Evolutionary conservation across 2,329 filamentous ascomycete species (phyloP).

Genomic region (Achaetomium macrosporum): DNA sequence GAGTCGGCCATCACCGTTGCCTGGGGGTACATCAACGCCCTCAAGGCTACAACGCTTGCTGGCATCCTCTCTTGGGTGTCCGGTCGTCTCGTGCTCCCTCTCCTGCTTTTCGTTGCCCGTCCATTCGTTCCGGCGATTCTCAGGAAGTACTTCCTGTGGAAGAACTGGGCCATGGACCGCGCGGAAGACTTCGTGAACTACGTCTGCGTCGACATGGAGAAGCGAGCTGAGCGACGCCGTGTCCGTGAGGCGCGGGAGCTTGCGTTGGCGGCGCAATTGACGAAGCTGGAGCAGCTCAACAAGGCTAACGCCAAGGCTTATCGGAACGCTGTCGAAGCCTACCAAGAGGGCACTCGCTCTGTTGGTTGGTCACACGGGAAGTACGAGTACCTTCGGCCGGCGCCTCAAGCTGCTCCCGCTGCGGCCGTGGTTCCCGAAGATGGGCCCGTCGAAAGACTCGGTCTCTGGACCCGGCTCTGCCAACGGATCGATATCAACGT

Average conservation of each 20-base stretch:
- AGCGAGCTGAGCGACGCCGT: neutral
- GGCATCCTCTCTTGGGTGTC: neutral
- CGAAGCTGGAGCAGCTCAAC: constrained; percentile 5
- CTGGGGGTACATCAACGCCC: constrained; percentile 2
- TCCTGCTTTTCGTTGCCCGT: neutral
- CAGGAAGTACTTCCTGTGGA: constrained; percentile 1
- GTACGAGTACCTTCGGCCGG: constrained; percentile 4
- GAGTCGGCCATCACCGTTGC: neutral
- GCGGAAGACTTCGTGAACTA: constrained; percentile 10
- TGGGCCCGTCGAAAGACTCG: neutral
- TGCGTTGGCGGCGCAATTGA: neutral
- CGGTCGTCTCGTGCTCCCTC: neutral
- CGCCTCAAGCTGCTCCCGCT: neutral
- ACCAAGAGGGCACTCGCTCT: neutral
- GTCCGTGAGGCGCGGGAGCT: neutral
- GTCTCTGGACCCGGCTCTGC: constrained; percentile 6
- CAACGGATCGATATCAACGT: neutral
- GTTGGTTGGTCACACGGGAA: neutral
- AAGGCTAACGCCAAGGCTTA: neutral
- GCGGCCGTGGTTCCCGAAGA: constrained; percentile 1
- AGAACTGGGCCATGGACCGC: neutral
- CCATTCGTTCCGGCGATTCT: neutral
- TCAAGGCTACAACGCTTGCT: neutral
- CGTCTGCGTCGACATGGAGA: constrained; percentile 7
- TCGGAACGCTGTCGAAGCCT: neutral